A percentile compares a stretch with the other conserved stretches of the same genome.
These are phyloP conservation scores for Ganoderma boninense DNA, from an alignment of 1,284 basidiomycete species.

Conservation along the genomic window DNA sequence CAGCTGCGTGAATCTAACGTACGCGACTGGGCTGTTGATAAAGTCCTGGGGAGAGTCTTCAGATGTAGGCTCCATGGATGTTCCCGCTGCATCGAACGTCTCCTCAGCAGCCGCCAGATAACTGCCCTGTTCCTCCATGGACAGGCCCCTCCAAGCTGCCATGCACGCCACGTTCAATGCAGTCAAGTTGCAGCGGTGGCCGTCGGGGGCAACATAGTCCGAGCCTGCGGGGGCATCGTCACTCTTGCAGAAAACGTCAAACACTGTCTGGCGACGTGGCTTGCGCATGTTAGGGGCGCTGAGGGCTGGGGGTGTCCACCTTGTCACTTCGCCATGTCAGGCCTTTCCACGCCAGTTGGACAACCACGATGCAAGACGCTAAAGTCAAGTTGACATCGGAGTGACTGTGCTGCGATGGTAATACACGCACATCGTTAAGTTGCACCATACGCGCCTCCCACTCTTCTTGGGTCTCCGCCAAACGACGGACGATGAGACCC, in stretches of 20 bases:
- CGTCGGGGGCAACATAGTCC: neutral
- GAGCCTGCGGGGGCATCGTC: neutral
- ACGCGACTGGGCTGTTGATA: neutral
- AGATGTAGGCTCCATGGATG: no score
- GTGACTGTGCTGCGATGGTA: neutral
- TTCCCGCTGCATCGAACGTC: no score
- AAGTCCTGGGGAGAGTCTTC: neutral
- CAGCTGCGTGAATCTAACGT: neutral
- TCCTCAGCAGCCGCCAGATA: no score
- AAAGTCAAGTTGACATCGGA: neutral
- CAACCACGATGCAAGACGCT: neutral
- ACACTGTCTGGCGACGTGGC: neutral
- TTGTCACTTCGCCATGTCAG: neutral
- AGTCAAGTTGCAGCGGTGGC: neutral
- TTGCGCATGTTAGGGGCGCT: neutral
- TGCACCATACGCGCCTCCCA: neutral
- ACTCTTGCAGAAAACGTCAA: neutral
- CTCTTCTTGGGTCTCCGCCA: neutral
- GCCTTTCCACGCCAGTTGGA: neutral
- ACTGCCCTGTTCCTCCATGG: no score
- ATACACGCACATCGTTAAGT: neutral
- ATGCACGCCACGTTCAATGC: neutral
- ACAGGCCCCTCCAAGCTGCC: neutral
- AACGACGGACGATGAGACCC: neutral
- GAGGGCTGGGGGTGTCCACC: neutral